These are phyloP conservation scores for Pseudoneurospora amorphoporcata DNA, from an alignment of 495 filamentous ascomycete genomes.

Conservation along the genomic window DNA sequence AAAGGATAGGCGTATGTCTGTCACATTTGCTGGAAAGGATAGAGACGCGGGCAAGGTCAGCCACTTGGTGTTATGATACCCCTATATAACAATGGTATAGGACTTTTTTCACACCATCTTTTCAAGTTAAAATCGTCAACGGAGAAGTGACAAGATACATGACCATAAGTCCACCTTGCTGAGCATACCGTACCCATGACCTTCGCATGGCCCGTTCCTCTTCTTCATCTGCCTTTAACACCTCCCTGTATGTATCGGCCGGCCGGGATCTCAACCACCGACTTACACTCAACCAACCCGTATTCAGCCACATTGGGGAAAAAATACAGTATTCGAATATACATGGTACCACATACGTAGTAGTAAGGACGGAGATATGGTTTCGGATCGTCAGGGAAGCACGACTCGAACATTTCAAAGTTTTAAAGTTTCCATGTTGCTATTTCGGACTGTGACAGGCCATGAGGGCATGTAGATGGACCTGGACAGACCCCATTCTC, in stretches of 20 bases:
- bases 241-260: not conserved
- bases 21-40: not conserved
- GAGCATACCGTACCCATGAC: not conserved
- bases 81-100: not conserved
- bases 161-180: not conserved
- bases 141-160: not conserved
- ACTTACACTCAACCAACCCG: not conserved
- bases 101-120: not conserved
- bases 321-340: not conserved
- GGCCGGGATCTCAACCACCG: not conserved
- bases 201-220: not conserved
- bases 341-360: too few relatives aligned
- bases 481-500: not conserved
- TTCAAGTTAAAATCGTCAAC: not conserved
- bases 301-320: not conserved
- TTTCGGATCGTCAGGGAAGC: not conserved
- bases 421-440: not conserved
- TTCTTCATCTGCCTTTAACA: not conserved
- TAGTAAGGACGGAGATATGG: not conserved
- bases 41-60: not conserved
- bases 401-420: not conserved
- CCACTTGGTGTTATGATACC: not conserved
- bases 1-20: not conserved
- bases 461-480: too few relatives aligned
- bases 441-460: not conserved